Base-by-base conservation (phyloP, 176 grass and related monocot genomes). In the Musa troglodytarum region DNA sequence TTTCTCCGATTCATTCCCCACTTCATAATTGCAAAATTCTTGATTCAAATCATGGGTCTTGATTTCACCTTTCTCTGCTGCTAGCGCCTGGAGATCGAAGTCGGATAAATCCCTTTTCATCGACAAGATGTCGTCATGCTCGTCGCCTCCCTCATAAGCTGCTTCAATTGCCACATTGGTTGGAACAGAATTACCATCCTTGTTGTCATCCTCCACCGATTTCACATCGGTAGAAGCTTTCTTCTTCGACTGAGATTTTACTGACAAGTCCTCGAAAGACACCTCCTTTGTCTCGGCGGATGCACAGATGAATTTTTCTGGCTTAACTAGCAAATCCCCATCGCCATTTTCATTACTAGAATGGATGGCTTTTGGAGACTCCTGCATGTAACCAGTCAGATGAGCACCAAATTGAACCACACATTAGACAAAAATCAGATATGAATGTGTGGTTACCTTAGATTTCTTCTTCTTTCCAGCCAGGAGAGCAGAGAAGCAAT, bases 401-500 rank as follows among this genome's bases (percentile, higher is more conserved):
- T 58, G 20, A 49, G 26, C 12, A 72, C 11, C 5, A 68, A 62
- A 51, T 2, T 79, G 5, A 23, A 73, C 19, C 53, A 52, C 49
- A 20, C 0, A 9, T 22, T 73, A 53, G 13, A 51, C 51, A 12
- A 73, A 82, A 78, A 63, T 76, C 49, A 68, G 13, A 78, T 10
- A 52, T 6, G 49, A 71, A 52, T 57, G 63, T 62, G 34, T 43
- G 34, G 34, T 58, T 23, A 92, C 90, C 76, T 88, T 88, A 1
- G 69, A 83, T 86, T 77, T 86, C 76, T 88, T 88, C 76, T 79
- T 77, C 79, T 78, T 87, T 50, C 81, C 79, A 50, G 66, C 65
- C 58, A 92, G 84, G 55, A 92, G 84, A 59, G 79, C 72, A 49
- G 63, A 80, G 81, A 92, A 96, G 83, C 92, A 96, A 61, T 53